Evolutionary conservation across 1,284 basidiomycete genomes (phyloP), one percentile per base, ranked within the genome.

Genomic region (Wallemia hederae): DNA sequence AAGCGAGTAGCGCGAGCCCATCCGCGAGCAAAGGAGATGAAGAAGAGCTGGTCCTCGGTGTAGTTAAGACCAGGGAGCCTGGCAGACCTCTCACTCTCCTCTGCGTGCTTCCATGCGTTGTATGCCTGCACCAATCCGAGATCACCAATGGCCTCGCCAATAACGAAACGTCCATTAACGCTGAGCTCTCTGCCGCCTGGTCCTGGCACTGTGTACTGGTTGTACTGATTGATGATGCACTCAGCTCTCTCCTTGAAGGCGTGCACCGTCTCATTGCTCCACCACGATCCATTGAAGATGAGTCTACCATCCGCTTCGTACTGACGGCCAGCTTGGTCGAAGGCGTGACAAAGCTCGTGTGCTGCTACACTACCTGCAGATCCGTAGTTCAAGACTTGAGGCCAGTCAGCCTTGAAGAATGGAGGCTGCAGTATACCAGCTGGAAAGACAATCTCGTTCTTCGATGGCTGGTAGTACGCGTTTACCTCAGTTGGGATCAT

Each of bases 391-490:
- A 59, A 29, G 57, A 62, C 61, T n/a, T 66, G 73, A 24, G 69
- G 85, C 87, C 88, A 94, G 62, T 80, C 74, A 61, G 79, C 74
- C 15, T 79, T 79, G 76, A 94, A 97, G 78, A 92, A 97, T 0
- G 90, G 90, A 1, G 85, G 81, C 66, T 84, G 87, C 55, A 97
- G 73, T 67, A 97, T 91, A 39, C 92, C 92, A 17, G 92, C 92
- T 2, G 92, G 91, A 75, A 98, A 96, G 19, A 91, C 87, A 62
- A 96, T 92, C 81, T 85, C 82, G 63, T 88, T 88, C 0, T 79
- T 77, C 15, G 81, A 79, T 11, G 85, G 84, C 63, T 82, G 82
- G 70, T 80, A 83, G 70, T 85, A 86, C 1, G 83, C 84, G 67
- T 85, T 83, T 60, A 87, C 84, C 62, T 72, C 71, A 15, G 82